Percentiles rank a stretch among this genome's conserved stretches.
phyloP scores from a whole-genome alignment of 176 grass and related monocot genomes.

The Elymus sibiricus region DNA sequence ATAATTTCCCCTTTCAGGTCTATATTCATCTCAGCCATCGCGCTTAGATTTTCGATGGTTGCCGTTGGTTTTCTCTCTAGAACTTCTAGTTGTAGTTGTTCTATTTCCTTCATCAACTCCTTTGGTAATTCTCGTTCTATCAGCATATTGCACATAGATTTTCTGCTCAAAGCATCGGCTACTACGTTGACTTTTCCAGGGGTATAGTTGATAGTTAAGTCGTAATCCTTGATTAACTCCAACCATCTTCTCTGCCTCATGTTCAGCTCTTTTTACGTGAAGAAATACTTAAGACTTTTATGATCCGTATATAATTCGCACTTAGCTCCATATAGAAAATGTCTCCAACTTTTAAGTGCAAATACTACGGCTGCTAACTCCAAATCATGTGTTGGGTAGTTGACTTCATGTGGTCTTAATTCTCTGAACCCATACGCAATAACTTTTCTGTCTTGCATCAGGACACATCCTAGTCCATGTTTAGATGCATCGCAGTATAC shows the following conservation, averaged over 20 bases:
- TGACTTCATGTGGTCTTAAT: not conserved
- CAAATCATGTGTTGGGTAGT: too few species aligned
- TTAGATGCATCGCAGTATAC: not conserved
- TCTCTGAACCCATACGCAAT: not conserved
- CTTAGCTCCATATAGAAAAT: too few species aligned
- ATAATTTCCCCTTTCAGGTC: not conserved
- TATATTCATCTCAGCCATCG: not conserved
- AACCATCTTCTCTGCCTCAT: not conserved
- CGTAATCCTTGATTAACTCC: not conserved
- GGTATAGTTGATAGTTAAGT: not conserved
- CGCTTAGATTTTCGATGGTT: not conserved
- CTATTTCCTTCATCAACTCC: not conserved
- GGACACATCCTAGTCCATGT: not conserved
- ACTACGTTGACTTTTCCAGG: not conserved
- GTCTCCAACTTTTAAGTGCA: too few species aligned
- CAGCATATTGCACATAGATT: not conserved
- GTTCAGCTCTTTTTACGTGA: too few species aligned
- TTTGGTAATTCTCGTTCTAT: not conserved
- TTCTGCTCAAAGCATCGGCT: not conserved
- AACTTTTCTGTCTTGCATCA: not conserved
- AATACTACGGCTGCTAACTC: not conserved
- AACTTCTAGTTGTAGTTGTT: too few species aligned
- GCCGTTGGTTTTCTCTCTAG: too few species aligned
- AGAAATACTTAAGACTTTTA: too few species aligned
- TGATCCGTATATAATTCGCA: too few species aligned